Percentiles rank a stretch among this genome's conserved stretches.
Conservation (phyloP, 2,329 filamentous ascomycete genomes). For the Penicillium sp. region DNA sequence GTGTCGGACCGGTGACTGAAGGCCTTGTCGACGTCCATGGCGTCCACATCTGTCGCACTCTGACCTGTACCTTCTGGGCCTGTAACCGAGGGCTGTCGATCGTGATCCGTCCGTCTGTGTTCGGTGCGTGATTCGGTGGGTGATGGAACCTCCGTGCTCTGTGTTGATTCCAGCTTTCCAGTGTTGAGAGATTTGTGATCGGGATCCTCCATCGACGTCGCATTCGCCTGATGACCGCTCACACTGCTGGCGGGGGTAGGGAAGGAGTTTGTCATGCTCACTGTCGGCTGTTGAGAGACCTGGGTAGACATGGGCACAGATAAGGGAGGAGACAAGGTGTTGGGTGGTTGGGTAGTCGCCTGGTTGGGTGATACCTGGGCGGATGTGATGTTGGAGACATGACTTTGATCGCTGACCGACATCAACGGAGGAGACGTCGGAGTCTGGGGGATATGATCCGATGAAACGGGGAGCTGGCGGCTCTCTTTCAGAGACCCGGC, state of each 20-base stretch:
- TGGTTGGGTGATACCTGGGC: slow-evolving; percentile 47
- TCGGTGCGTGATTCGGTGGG: slow-evolving; percentile 13
- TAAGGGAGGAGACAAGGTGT: slow-evolving; percentile 42
- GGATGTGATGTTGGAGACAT: slow-evolving; percentile 48
- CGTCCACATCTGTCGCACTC: slow-evolving; percentile 26
- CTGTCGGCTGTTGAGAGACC: slow-evolving; percentile 40
- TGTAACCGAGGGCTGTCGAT: slow-evolving; percentile 26
- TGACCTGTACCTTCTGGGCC: slow-evolving; percentile 17
- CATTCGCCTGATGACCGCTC: slow-evolving; percentile 34
- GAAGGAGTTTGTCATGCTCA: slow-evolving; percentile 43
- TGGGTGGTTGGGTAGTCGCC: slow-evolving; percentile 41
- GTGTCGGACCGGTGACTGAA: slow-evolving; percentile 18
- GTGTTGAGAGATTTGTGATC: slow-evolving; percentile 36
- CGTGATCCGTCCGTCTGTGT: slow-evolving; percentile 37
- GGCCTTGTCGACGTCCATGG: slow-evolving; percentile 43
- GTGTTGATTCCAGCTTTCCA: slow-evolving; percentile 21
- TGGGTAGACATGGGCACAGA: slow-evolving; percentile 45
- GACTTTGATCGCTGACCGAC: slow-evolving; percentile 50
- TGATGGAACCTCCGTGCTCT: slow-evolving; percentile 22
- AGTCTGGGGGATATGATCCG: slow-evolving; percentile 37
- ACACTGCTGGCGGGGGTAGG: slow-evolving; percentile 49
- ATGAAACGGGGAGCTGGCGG: slow-evolving; percentile 27
- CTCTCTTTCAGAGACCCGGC: slow-evolving; percentile 40
- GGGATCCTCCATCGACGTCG: slow-evolving; percentile 34
- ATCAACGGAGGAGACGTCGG: slow-evolving; percentile 50